These are phyloP conservation scores for Euphorbia celastroides DNA, from an alignment of 441 rosid genomes.

Conservation along the genomic window DNA sequence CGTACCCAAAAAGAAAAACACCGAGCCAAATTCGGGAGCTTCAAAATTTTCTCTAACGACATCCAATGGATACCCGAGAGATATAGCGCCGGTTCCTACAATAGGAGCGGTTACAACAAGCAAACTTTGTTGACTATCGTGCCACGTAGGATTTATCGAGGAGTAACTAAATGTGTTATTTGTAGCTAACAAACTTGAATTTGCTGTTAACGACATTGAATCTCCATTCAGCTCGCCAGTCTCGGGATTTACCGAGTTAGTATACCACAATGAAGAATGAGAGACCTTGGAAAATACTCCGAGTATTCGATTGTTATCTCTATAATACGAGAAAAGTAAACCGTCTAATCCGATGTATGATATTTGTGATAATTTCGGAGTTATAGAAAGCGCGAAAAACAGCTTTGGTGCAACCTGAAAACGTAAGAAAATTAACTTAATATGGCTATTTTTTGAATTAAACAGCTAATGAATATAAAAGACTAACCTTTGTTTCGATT, in stretches of 20 bases:
- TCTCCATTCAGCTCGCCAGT: conserved; percentile 34
- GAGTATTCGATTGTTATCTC: conserved; percentile 16
- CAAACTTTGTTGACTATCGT: conserved; percentile 12
- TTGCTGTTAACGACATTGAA: conserved; percentile 21
- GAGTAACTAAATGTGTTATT: conserved; percentile 24
- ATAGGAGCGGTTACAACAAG: conserved; percentile 30
- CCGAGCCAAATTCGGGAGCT: conserved; percentile 31
- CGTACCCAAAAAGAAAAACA: conserved; percentile 32
- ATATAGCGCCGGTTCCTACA: conserved; percentile 38
- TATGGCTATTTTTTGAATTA: too few relatives aligned
- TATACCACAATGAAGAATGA: conserved; percentile 33
- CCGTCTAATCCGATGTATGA: conserved; percentile 41
- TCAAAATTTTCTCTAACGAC: conserved; percentile 22
- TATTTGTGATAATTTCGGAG: conserved; percentile 33
- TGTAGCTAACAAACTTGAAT: conserved; percentile 34
- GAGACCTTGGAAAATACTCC: conserved; percentile 40
- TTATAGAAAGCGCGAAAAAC: conserved; percentile 36
- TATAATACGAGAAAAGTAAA: conserved; percentile 34
- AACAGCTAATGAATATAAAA: too few relatives aligned
- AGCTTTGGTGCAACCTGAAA: conserved; percentile 46
- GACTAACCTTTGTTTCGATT: conserved; percentile 29
- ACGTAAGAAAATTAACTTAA: neutral
- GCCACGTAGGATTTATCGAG: conserved; percentile 27
- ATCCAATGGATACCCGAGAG: conserved; percentile 34
- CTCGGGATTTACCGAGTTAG: conserved; percentile 33